Percentiles rank a stretch among this genome's conserved stretches.
These are phyloP conservation scores for Pharus latifolius DNA, from an alignment of 176 grass and related monocot species.

Conservation along the genomic window DNA sequence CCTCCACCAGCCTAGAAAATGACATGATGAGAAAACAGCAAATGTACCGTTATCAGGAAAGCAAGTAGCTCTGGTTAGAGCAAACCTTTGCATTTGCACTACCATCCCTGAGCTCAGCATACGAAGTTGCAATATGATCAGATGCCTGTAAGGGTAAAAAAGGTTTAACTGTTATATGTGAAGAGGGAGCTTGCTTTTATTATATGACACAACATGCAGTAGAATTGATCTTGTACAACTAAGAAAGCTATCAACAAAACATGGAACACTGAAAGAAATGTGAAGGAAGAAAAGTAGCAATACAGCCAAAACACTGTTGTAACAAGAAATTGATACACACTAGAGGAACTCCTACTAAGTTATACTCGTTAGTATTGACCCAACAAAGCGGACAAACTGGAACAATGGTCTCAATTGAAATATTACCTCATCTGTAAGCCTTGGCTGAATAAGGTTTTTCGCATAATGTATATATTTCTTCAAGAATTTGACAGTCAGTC, in stretches of 20 bases:
- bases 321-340: not conserved
- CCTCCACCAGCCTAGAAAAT: conserved; percentile 71
- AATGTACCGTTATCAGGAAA: conserved; percentile 9
- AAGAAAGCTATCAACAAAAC: not conserved
- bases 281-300: not conserved
- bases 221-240: not conserved
- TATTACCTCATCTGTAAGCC: conserved; percentile 82
- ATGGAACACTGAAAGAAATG: not conserved
- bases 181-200: not conserved
- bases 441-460: conserved; percentile 91
- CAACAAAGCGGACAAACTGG: not conserved
- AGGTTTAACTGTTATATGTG: not conserved
- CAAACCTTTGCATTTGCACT: conserved; percentile 72
- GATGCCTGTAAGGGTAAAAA: conserved; percentile 49
- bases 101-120: conserved; percentile 92
- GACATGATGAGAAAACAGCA: conserved; percentile 2
- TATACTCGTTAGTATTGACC: not conserved
- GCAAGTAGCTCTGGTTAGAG: conserved; percentile 6
- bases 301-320: not conserved
- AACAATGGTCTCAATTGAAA: not conserved
- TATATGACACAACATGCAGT: not conserved
- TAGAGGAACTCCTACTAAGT: not conserved
- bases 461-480: conserved; percentile 99
- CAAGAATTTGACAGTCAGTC: conserved; percentile 75
- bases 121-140: conserved; percentile 95